phyloP scores from a whole-genome alignment of 805 yeast genomes.

The Zygosaccharomyces pseudorouxii region DNA sequence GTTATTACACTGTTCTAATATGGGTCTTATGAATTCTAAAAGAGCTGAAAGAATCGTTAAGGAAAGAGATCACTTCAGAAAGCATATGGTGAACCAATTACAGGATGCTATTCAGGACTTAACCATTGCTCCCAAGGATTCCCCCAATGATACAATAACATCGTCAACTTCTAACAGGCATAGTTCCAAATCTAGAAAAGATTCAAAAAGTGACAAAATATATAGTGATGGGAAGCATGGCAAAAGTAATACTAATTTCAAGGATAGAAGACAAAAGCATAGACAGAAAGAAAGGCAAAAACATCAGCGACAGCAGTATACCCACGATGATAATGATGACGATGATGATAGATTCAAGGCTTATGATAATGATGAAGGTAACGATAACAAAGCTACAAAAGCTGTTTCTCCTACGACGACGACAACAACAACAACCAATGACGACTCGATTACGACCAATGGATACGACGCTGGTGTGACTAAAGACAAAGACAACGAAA shows the following conservation, averaged over 20 bases:
- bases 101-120: slow-evolving; percentile 35
- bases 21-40: slow-evolving; percentile 81
- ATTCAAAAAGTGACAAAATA: slow-evolving; percentile 1
- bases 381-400: slow-evolving; percentile 5
- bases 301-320: slow-evolving; percentile 1
- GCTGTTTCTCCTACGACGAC: slow-evolving; percentile 2
- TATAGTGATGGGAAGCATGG: background rate
- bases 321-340: slow-evolving; percentile 10
- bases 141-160: background rate
- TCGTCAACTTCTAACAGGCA: background rate
- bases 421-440: background rate
- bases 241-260: background rate
- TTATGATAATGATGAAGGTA: slow-evolving; percentile 11
- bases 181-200: slow-evolving; percentile 13
- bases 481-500: slow-evolving; percentile 7
- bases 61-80: slow-evolving; percentile 65
- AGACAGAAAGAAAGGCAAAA: background rate
- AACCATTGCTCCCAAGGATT: slow-evolving; percentile 10
- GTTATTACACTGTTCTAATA: slow-evolving; percentile 92
- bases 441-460: background rate
- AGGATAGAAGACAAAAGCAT: background rate
- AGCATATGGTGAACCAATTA: slow-evolving; percentile 41
- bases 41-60: slow-evolving; percentile 62
- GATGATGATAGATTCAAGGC: slow-evolving; percentile 9
- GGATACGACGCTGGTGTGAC: background rate